Base-by-base conservation (phyloP, 495 filamentous ascomycete genomes). In the Emericellopsis terricola region DNA sequence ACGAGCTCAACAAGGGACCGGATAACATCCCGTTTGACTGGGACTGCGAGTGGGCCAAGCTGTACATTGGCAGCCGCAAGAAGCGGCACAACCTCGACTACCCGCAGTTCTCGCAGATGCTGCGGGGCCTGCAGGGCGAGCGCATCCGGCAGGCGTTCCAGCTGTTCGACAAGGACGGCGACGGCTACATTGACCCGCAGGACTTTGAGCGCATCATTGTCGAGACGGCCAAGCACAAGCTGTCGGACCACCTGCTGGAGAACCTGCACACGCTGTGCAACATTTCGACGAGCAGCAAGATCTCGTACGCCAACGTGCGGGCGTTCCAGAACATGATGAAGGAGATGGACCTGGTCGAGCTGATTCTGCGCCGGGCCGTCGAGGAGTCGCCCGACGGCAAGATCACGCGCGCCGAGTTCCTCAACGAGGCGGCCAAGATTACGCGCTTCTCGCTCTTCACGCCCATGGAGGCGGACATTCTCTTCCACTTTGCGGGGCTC, bases 401-500 rank as follows among this genome's bases (percentile, higher is more conserved):
- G 58, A 94, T 97, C 48, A 93, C 87, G 4, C 70, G 82, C 19
- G 70, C 82, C 13, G 89, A 96, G 44, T 97, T 97, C 56, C 59
- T 97, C 29, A 92, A 94, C 56, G 85, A 94, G 56, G 89, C 89
- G 14, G 75, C 87, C 15, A 74, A 74, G 27, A 72, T 85, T 45
- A 89, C 85, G 16, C 73, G 91, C 15, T 97, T 94, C 58, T 84
- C 84, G 3, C 65, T 89, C 0, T 94, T 94, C 56, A 94, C 89
- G 0, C 89, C 89, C 1, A 94, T 97, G 87, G 89, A 97, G 53
- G 89, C 91, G 2, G 89, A 96, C 51, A 96, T 97, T 43, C 68
- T 97, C 13, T 97, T 97, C 65, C 89, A 97, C 55, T 97, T 97
- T 46, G 89, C 89, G 26, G 83, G 84, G 28, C 62, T 97, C 29